Evolutionary conservation across 306 rosid genomes (phyloP), one percentile per base, ranked within the genome.

Genomic region (Pyrus bretschneideri): DNA sequence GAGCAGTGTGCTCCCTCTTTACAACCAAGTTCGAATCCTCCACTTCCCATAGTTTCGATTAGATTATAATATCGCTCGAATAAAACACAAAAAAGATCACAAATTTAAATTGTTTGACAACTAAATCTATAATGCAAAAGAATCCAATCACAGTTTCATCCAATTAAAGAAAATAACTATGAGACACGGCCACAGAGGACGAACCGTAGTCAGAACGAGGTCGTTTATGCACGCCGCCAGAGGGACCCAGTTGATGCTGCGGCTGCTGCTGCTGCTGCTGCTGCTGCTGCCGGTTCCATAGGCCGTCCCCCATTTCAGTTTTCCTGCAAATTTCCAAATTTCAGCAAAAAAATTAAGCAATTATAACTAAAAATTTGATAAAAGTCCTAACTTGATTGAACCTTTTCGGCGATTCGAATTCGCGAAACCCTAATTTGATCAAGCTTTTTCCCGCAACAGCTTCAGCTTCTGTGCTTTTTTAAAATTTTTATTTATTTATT

Each of bases 141-240:
- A 49, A 49, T 49, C 21, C 55, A 51, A 15, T 51, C 55, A 18
- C 55, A 51, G 19, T 51, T 51, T 2, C 55, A 51, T 51, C 55
- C 19, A 51, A 51, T 61, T 14, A 61, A 61, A 27, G 30, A 59
- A 59, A 22, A 23, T 22, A 51, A 15, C 30, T 5, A 27, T 5
- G 30, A n/a, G 23, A 22, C 23, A 22, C 15, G 18, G 58, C 14
- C 63, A 58, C 51, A 22, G 15, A 78, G 71, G 35, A 13, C 67
- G 33, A 81, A 93, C 98, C 98, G 60, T 90, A 90, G 2, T 93
- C 93, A 9, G 85, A 35, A 73, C 91, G 96, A n/a, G 85, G 93
- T 64, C 98, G 93, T 82, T 93, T 93, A 64, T 81, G 89, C 81
- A 87, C 52, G 70, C 84, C 86, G 21, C 90, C 81, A 3, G 89